Percentiles rank a stretch among this genome's conserved stretches.
Conservation (phyloP, 2,329 filamentous ascomycete species). For the Colletotrichum kahawae region DNA sequence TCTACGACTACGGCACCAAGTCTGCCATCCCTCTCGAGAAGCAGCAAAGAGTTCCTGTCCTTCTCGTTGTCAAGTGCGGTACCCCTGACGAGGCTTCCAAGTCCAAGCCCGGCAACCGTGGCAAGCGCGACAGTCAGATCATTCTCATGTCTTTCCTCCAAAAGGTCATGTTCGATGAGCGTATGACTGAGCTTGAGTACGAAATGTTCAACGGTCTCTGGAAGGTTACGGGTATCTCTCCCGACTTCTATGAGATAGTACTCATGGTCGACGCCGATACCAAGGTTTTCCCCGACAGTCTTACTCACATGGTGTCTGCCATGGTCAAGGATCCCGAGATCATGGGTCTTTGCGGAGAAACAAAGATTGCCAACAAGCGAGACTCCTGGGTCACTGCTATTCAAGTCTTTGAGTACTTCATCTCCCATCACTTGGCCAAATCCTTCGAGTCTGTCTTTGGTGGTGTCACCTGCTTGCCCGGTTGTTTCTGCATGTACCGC, state of each 20-base stretch:
- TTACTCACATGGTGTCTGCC: slow-evolving; percentile 98
- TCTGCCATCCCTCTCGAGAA: slow-evolving; percentile 82
- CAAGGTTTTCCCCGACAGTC: slow-evolving; percentile 96
- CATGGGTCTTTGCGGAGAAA: slow-evolving; percentile 98
- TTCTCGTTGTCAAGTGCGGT: slow-evolving; percentile 93
- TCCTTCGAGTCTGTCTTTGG: slow-evolving; percentile 98
- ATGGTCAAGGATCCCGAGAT: slow-evolving; percentile 99
- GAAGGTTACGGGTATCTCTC: slow-evolving; percentile 98
- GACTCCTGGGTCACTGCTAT: slow-evolving; percentile 96
- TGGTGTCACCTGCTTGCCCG: slow-evolving; percentile 97
- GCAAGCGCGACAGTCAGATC: slow-evolving; percentile 98
- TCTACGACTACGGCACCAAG: slow-evolving; percentile 91
- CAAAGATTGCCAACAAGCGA: slow-evolving; percentile 98
- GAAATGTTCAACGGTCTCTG: slow-evolving; percentile 99
- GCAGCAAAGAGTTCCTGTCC: slow-evolving; percentile 97
- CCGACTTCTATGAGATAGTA: slow-evolving; percentile 96
- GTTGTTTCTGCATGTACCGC: slow-evolving; percentile 99
- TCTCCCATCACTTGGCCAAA: slow-evolving; percentile 96
- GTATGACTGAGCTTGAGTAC: slow-evolving; percentile 98
- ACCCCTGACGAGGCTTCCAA: slow-evolving; percentile 84
- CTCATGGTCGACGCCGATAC: slow-evolving; percentile 99
- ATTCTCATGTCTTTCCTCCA: slow-evolving; percentile 99
- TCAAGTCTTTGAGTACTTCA: slow-evolving; percentile 99
- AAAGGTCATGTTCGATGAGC: slow-evolving; percentile 99
- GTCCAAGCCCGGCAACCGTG: slow-evolving; percentile 93